These are phyloP conservation scores for Citrus inodora DNA, from an alignment of 345 rosid species.

Conservation along the genomic window DNA sequence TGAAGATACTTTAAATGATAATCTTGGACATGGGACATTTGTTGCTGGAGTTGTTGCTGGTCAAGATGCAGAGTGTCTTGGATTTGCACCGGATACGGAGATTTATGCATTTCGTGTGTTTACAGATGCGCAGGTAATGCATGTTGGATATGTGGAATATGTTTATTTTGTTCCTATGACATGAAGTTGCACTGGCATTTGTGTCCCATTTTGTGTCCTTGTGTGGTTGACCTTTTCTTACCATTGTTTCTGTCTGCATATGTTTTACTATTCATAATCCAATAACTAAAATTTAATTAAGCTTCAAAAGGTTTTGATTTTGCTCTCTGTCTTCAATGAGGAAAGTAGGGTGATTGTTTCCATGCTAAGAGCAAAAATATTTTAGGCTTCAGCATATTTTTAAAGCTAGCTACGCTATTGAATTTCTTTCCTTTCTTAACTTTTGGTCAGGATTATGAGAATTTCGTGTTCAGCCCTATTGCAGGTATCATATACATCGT, in stretches of 20 bases:
- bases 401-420: background rate
- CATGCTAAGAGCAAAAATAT: background rate
- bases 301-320: background rate
- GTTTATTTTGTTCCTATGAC: constrained; percentile 3
- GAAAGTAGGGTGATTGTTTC: background rate
- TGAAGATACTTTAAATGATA: constrained; percentile 95
- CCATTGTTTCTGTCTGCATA: background rate
- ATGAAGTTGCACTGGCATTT: background rate
- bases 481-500: constrained; percentile 99
- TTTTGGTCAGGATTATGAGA: constrained; percentile 56
- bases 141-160: constrained; percentile 20
- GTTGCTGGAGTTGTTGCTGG: constrained; percentile 99
- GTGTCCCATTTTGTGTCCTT: background rate
- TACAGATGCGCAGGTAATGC: constrained; percentile 98
- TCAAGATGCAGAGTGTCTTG: constrained; percentile 81
- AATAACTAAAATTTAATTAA: background rate
- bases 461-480: constrained; percentile 80
- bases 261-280: background rate
- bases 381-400: background rate
- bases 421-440: background rate
- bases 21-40: constrained; percentile 98
- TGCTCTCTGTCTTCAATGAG: background rate
- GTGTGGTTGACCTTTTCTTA: background rate
- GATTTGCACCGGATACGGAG: constrained; percentile 95
- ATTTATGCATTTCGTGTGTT: constrained; percentile 93